Evolutionary conservation across 2,329 filamentous ascomycete genomes (phyloP), one percentile per base, ranked within the genome.

Genomic region (Talaromyces rugulosus): DNA sequence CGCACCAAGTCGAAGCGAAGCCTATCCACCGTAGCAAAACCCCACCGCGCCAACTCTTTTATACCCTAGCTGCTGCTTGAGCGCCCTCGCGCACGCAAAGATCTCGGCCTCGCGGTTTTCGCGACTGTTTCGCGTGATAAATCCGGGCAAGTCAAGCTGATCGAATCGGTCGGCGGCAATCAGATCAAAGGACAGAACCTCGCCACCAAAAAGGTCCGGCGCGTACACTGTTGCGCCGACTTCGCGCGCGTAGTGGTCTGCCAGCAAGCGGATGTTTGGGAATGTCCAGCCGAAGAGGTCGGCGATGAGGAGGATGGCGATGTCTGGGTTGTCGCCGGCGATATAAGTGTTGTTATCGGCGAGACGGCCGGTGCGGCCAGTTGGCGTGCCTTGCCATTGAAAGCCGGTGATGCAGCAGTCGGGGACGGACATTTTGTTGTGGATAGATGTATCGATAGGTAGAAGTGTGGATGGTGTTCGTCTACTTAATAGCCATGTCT

Each of bases 21-120:
- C 82, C 83, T 82, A 84, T 5, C 80, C 81, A 14, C 82, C 82
- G 59, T 77, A 84, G 70, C 82, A 84, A 66, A 75, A 84, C 1
- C 82, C 82, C 2, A 82, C 70, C 0, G 79, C 81, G 3, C 71
- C 81, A 11, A 82, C 63, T 40, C 71, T 75, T 5, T 66, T 64
- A 7, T 67, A 66, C 16, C 50, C 50, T 2, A 53, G 50, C 42
- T 67, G 53, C 0, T 55, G 30, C 42, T 74, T 75, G n/a, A 81
- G 67, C 0, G 69, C 69, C 60, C 70, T 68, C 0, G 77, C 77
- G 42, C 66, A 70, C 12, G 68, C 70, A 31, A 75, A 67, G 28
- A 80, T 76, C 60, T 75, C 72, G 0, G 74, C 72, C 63, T 75
- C 77, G 27, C 80, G 76, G 3, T 69, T 65, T 0, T 74, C 72